Conservation (phyloP, 2,329 filamentous ascomycete genomes). For the Colletotrichum cordylinicola region DNA sequence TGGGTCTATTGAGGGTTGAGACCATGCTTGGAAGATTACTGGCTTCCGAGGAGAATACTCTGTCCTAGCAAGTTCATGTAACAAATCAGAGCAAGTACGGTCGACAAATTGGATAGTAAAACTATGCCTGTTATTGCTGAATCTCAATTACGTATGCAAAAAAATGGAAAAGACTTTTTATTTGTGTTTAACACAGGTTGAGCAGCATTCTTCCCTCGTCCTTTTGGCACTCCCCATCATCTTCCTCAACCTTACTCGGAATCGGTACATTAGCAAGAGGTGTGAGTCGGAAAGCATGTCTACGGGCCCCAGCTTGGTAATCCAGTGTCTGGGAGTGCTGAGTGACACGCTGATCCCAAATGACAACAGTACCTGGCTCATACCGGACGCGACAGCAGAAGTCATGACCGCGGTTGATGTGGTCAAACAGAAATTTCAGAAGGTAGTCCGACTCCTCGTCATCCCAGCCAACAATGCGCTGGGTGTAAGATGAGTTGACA, state of each 20-base stretch:
- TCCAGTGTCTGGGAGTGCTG: background rate
- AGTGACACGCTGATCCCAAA: background rate
- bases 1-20: background rate
- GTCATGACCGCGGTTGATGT: background rate
- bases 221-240: background rate
- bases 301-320: background rate
- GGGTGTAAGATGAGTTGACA: background rate
- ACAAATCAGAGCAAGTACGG: background rate
- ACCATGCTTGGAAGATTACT: background rate
- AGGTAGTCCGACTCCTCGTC: background rate
- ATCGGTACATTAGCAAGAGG: background rate
- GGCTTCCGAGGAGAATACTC: background rate
- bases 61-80: background rate
- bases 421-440: background rate
- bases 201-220: background rate
- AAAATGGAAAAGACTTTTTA: background rate
- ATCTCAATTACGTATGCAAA: too few species aligned
- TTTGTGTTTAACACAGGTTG: background rate
- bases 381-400: background rate
- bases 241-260: background rate
- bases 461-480: background rate
- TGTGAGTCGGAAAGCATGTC: background rate
- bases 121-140: too few species aligned
- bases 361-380: background rate
- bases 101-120: too few species aligned